These are phyloP conservation scores for Articulospora tetracladia DNA, from an alignment of 495 filamentous ascomycete species.

Conservation along the genomic window DNA sequence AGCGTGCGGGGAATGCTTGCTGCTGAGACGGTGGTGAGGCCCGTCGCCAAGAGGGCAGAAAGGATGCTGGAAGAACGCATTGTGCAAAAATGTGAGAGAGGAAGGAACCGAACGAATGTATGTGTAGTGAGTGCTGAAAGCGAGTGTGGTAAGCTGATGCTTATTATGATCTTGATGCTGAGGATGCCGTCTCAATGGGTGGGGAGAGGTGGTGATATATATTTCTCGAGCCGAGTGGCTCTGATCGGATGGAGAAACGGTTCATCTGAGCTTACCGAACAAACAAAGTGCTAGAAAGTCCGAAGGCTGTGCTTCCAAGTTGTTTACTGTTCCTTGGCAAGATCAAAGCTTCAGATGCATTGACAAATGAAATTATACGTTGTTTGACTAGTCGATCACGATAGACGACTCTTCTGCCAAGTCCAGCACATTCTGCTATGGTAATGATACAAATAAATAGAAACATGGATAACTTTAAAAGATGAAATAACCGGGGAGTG, in stretches of 20 bases:
- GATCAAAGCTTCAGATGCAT: not conserved
- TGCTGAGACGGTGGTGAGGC: conserved; percentile 1
- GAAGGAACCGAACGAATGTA: not conserved
- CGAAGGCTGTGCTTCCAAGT: too few species aligned
- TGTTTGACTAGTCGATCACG: not conserved
- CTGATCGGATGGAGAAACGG: too few species aligned
- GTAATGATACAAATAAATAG: too few species aligned
- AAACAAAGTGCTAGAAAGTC: too few species aligned
- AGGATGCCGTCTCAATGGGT: not conserved
- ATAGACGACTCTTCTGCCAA: not conserved
- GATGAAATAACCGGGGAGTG: too few species aligned
- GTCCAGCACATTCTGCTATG: too few species aligned
- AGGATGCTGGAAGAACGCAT: conserved; percentile 1
- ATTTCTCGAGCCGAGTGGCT: not conserved
- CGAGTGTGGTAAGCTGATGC: not conserved
- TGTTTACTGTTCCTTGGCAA: too few species aligned
- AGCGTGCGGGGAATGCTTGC: not conserved
- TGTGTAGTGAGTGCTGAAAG: not conserved
- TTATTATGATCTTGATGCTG: not conserved
- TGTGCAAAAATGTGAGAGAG: not conserved
- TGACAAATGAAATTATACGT: not conserved
- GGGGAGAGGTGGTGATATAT: not conserved
- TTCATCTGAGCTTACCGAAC: too few species aligned
- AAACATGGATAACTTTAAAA: not conserved
- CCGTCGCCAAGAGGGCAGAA: not conserved